Conservation (phyloP, 108 stramenopile genomes). For the Cyclotella sp. region DNA sequence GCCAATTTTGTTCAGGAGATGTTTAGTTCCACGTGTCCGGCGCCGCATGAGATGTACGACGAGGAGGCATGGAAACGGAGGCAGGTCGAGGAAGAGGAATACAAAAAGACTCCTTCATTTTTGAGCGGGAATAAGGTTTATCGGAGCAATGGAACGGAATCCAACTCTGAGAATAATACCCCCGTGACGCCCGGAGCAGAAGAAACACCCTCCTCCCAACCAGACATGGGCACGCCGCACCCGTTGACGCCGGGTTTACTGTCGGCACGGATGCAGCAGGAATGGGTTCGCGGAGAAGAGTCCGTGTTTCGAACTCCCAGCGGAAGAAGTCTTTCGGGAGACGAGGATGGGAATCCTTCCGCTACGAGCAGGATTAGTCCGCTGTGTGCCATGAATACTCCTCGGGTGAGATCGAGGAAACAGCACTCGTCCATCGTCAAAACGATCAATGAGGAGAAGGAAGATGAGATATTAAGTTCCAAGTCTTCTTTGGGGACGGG, state of each 20-base stretch:
- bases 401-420: conserved; percentile 17
- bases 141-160: background rate
- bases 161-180: background rate
- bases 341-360: background rate
- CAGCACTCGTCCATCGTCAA: conserved; percentile 2
- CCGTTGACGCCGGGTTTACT: conserved; percentile 40
- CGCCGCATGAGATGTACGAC: conserved; percentile 49
- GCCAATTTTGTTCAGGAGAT: conserved; percentile 58
- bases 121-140: background rate
- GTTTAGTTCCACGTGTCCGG: conserved; percentile 50
- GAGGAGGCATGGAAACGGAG: background rate
- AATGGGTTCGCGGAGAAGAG: conserved; percentile 45
- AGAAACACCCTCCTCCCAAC: background rate
- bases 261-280: conserved; percentile 53
- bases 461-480: background rate
- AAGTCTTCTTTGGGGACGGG: background rate
- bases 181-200: conserved; percentile 5
- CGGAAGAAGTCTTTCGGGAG: background rate
- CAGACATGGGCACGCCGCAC: background rate
- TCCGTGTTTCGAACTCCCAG: conserved; percentile 20
- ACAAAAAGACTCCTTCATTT: background rate
- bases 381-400: conserved; percentile 53
- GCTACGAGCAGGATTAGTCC: conserved; percentile 24
- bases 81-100: conserved; percentile 2
- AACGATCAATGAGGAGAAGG: background rate